phyloP scores from a whole-genome alignment of 257 asterid genomes.

The Forsythia viridissima region DNA sequence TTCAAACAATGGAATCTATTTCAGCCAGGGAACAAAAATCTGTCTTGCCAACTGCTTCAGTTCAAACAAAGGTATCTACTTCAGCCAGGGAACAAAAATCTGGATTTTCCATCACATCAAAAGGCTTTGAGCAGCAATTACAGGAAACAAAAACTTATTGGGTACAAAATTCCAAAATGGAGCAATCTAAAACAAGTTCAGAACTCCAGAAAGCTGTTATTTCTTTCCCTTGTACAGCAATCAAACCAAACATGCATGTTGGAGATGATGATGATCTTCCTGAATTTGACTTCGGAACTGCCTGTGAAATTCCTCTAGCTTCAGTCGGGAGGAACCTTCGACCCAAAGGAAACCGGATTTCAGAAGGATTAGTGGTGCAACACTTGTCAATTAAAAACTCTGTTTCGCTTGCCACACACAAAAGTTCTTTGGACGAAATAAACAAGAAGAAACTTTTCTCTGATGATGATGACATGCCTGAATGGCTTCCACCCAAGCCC shows the following conservation, averaged over 20 bases:
- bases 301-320: conserved; percentile 18
- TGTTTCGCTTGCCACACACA: not conserved
- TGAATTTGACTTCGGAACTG: conserved; percentile 30
- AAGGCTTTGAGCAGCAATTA: not conserved
- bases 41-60: conserved; percentile 16
- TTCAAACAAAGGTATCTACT: not conserved
- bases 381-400: not conserved
- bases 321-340: not conserved
- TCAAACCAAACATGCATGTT: conserved; percentile 9
- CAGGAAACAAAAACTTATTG: not conserved
- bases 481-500: conserved; percentile 30
- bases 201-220: conserved; percentile 11
- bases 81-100: conserved; percentile 8
- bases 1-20: conserved; percentile 3
- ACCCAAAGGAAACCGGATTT: conserved; percentile 6
- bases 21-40: conserved; percentile 8
- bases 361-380: not conserved
- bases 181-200: not conserved
- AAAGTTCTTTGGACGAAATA: conserved; percentile 4
- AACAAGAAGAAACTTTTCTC: conserved; percentile 18
- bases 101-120: not conserved
- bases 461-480: conserved; percentile 38
- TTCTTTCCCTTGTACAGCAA: conserved; percentile 1
- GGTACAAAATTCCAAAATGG: not conserved
- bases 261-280: conserved; percentile 40